Base-by-base conservation (phyloP, 1,284 basidiomycete species). In the Boletus sp. region DNA sequence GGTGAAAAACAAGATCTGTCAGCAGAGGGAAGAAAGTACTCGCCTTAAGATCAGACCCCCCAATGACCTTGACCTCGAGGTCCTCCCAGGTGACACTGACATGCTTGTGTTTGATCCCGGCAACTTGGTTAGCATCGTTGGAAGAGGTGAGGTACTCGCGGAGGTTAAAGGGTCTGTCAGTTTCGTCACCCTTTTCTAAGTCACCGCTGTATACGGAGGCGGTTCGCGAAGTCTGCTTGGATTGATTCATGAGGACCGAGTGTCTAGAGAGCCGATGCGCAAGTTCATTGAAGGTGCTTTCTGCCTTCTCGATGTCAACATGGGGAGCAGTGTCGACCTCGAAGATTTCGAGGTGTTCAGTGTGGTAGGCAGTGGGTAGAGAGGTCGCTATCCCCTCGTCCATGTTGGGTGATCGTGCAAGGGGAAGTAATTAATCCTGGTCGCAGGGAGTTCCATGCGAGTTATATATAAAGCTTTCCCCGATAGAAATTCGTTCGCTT, bases 71-170 rank as follows among this genome's bases (percentile, higher is more conserved):
- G 39, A 93, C 91, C 48, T 84, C 75, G 1, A 91, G 68, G 54
- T 84, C 73, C 44, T 88, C 77, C 84, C 88, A 92, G 20, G 81
- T 80, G 25, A 91, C 87, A 30, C 89, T 89, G 30, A 92, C 86
- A 54, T 84, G 81, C 72, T 94, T 94, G 66, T 84, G 83, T 58
- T 82, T 81, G 59, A 93, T 86, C 5, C 88, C 89, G 6, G 85
- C 83, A 23, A 72, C 66, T 51, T 90, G 81, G 48, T 78, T 73
- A 6, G 78, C 78, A 51, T 84, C 78, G 56, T 84, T 83, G 23
- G 78, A 82, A 2, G 81, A 80, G 8, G 78, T 74, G 14, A 95
- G 75, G 58, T 89, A 92, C 44, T 86, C 86, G 26, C 80, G 77
- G 8, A 94, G 75, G 65, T 91, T 79, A 59, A 91, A 91, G 30